Conservation (phyloP, 129 eudicot species). For the Apium graveolens region DNA sequence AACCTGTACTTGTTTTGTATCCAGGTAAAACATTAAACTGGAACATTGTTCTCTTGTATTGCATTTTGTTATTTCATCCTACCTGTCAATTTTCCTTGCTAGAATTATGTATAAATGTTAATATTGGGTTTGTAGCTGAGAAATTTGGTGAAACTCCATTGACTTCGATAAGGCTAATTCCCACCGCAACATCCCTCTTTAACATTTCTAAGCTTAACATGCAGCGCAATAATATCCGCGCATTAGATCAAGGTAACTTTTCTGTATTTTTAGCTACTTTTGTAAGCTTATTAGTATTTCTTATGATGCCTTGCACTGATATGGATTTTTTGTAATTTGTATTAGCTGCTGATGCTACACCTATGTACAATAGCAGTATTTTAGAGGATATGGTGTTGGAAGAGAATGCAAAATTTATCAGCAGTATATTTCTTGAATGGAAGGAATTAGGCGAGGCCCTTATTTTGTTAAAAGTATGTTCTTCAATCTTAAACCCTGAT, state of each 20-base stretch:
- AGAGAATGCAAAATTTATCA: constrained; percentile 56
- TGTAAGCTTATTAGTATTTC: background rate
- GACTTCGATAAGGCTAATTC: constrained; percentile 61
- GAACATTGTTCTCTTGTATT: background rate
- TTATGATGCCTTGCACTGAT: background rate
- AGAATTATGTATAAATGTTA: background rate
- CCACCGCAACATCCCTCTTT: constrained; percentile 63
- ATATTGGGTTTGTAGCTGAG: constrained; percentile 22
- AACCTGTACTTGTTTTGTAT: constrained; percentile 70
- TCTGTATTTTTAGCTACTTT: background rate
- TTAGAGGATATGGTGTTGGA: constrained; percentile 88
- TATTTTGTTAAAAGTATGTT: constrained; percentile 64
- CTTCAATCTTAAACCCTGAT: background rate
- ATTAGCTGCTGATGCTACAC: constrained; percentile 56
- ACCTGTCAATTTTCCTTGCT: background rate
- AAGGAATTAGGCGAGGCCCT: constrained; percentile 72
- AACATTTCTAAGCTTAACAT: constrained; percentile 47
- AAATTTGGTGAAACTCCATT: constrained; percentile 36
- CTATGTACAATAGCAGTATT: constrained; percentile 69
- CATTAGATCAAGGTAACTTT: constrained; percentile 44
- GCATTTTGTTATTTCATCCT: background rate
- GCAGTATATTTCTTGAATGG: constrained; percentile 51
- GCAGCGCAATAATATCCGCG: constrained; percentile 62
- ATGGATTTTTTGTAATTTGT: constrained; percentile 4
- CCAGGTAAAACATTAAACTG: constrained; percentile 45